Percentiles rank a stretch among this genome's conserved stretches.
These are phyloP conservation scores for Aspergillus pseudoviridinutans DNA, from an alignment of 2,329 filamentous ascomycete genomes.

Conservation along the genomic window DNA sequence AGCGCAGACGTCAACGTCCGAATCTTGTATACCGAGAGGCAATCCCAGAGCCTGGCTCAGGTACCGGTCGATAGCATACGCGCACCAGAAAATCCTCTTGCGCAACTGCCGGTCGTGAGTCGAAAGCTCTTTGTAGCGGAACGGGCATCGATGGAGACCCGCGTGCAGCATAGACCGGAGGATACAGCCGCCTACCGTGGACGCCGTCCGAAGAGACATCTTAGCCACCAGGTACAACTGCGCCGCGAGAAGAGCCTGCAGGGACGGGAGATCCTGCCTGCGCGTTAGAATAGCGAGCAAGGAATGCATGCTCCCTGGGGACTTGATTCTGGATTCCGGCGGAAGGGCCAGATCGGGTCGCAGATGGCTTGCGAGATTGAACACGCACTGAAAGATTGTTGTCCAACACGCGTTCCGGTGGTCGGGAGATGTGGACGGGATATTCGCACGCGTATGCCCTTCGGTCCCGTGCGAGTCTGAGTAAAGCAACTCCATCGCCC, in stretches of 20 bases:
- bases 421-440: slow-evolving; percentile 4
- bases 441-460: neutral
- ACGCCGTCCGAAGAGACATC: slow-evolving; percentile 49
- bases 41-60: slow-evolving; percentile 38
- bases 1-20: slow-evolving; percentile 45
- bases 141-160: slow-evolving; percentile 51
- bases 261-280: slow-evolving; percentile 43
- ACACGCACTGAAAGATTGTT: slow-evolving; percentile 49
- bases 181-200: slow-evolving; percentile 47
- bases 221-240: slow-evolving; percentile 48
- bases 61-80: slow-evolving; percentile 41
- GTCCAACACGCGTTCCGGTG: slow-evolving; percentile 29
- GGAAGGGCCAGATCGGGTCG: slow-evolving; percentile 31
- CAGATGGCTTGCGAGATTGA: slow-evolving; percentile 45
- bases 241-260: slow-evolving; percentile 48
- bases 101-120: slow-evolving; percentile 38
- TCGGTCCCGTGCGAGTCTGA: slow-evolving; percentile 4
- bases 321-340: slow-evolving; percentile 34
- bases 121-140: slow-evolving; percentile 47
- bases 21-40: slow-evolving; percentile 40
- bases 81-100: slow-evolving; percentile 42
- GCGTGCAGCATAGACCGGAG: slow-evolving; percentile 48
- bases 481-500: slow-evolving; percentile 44
- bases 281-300: slow-evolving; percentile 36
- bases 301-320: slow-evolving; percentile 35